Conservation (phyloP, 306 rosid species). For the Corylus heterophylla region DNA sequence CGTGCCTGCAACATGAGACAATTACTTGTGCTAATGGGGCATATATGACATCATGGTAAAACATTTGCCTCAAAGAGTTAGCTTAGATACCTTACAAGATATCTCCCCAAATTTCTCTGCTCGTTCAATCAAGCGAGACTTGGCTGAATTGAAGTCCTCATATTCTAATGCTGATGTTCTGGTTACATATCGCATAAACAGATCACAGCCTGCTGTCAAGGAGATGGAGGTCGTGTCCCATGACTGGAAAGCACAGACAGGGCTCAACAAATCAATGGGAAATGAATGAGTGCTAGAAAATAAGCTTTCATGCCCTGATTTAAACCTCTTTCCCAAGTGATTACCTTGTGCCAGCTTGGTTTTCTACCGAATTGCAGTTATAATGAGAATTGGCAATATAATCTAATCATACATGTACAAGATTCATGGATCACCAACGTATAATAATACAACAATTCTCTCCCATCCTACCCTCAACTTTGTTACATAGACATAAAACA, state of each 20-base stretch:
- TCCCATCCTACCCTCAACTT: background rate
- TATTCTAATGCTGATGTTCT: conserved; percentile 90
- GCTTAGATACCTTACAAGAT: conserved; percentile 63
- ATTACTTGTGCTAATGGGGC: background rate
- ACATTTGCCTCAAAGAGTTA: background rate
- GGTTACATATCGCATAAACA: conserved; percentile 88
- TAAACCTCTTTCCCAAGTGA: background rate
- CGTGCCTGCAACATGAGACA: conserved; percentile 67
- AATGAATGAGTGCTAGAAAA: background rate
- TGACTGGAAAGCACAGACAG: conserved; percentile 44
- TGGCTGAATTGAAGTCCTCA: conserved; percentile 88
- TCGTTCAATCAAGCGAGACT: conserved; percentile 89
- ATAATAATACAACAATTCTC: background rate
- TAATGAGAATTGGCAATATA: background rate
- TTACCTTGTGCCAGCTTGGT: background rate
- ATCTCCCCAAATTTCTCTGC: conserved; percentile 97
- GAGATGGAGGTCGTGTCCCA: conserved; percentile 93
- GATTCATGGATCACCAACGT: background rate
- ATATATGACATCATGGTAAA: background rate
- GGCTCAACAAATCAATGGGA: conserved; percentile 3
- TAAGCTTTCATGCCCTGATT: background rate
- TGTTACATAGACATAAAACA: background rate
- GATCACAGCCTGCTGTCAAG: conserved; percentile 88
- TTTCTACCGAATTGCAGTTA: background rate
- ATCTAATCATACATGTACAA: background rate